Evolutionary conservation across 192 early-diverging fungal species (phyloP), one percentile per base, ranked within the genome.

Genomic region (Backusella tuberculispora): DNA sequence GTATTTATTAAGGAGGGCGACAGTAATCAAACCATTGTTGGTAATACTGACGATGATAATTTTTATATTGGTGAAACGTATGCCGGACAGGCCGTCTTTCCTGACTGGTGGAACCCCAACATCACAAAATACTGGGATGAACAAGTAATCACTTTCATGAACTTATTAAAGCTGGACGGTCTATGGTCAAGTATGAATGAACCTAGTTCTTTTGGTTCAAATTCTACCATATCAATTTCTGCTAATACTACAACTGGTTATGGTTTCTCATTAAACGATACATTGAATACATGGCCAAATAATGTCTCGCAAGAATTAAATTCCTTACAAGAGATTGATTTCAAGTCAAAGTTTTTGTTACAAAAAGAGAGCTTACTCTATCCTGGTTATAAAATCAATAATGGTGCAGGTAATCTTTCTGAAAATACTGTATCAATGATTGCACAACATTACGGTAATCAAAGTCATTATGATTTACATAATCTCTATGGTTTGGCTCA

Each of bases 171-270:
- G 4, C 50, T 77, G 69, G 76, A 77, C 38, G 76, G 76, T 46
- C 19, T 91, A 43, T 92, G 90, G 90, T 88, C 90, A 41, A 90
- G 91, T 66, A 92, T 92, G 90, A 91, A 92, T 76, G 90, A 91
- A 74, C 83, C 89, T 5, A 77, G 82, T 10, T 87, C 78, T 72
- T 91, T 91, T 56, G 88, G 90, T 34, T 34, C 29, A 2, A 34
- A 34, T 34, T 34, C 29, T 34, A 34, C 29, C 2, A 1, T 34
- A 34, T 2, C 29, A 34, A 34, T 2, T 34, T 34, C 2, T 34
- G 29, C 29, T 34, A 34, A 0, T 34, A 34, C 29, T 34, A 34
- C 29, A 2, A 34, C 29, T 34, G 29, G 29, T 34, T 2, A 34
- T 34, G 2, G 29, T 34, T 34, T 34, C 29, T 2, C 29, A 1